These are phyloP conservation scores for Funneliformis geosporum DNA, from an alignment of 192 early-diverging fungal species.

Conservation along the genomic window DNA sequence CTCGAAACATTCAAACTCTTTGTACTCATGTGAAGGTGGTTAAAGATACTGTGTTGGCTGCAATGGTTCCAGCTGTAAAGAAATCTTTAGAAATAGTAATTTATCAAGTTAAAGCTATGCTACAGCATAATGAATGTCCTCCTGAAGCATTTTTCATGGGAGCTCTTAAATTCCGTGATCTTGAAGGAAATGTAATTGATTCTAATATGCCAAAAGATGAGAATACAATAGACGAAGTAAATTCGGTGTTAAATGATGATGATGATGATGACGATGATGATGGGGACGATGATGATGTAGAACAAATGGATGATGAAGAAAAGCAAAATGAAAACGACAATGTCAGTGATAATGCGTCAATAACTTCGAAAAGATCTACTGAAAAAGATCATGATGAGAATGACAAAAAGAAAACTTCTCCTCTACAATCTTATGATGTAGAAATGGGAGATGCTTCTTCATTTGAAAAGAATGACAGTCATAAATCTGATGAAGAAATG, in stretches of 20 bases:
- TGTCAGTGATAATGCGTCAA: not conserved
- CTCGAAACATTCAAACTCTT: conserved; percentile 61
- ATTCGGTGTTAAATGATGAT: conserved; percentile 12
- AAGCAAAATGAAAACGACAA: not conserved
- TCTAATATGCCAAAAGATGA: conserved; percentile 43
- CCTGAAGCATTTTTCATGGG: conserved; percentile 50
- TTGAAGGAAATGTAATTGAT: conserved; percentile 66
- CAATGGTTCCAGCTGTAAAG: conserved; percentile 68
- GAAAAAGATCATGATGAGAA: not conserved
- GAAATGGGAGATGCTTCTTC: not conserved
- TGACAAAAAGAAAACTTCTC: not conserved
- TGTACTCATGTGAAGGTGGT: conserved; percentile 77
- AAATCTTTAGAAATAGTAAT: conserved; percentile 72
- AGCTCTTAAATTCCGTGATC: conserved; percentile 72
- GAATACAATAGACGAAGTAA: not conserved
- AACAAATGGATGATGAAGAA: conserved; percentile 19
- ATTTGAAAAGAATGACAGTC: not conserved
- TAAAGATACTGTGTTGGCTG: conserved; percentile 61
- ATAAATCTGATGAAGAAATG: not conserved
- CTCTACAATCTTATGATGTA: not conserved
- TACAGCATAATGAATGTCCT: conserved; percentile 67
- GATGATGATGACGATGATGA: conserved; percentile 26
- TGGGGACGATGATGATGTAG: conserved; percentile 26
- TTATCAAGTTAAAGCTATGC: conserved; percentile 72
- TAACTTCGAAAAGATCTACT: not conserved